These are phyloP conservation scores for Sarcodon aspratus DNA, from an alignment of 768 basidiomycete genomes.

Conservation along the genomic window DNA sequence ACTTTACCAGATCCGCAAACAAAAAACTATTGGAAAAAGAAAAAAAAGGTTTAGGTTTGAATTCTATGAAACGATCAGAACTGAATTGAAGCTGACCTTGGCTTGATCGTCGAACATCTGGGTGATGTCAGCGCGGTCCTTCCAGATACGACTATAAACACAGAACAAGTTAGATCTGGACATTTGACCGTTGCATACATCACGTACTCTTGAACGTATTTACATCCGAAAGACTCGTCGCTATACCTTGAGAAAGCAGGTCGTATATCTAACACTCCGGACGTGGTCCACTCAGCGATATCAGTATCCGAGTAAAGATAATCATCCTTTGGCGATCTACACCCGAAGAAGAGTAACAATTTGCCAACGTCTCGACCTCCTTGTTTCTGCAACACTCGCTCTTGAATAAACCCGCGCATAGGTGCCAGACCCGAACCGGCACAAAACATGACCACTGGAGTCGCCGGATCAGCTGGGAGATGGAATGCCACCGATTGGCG, in stretches of 20 bases:
- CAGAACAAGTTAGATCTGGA: neutral
- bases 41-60: no score
- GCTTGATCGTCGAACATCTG: constrained; percentile 22
- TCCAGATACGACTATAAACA: constrained; percentile 26
- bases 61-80: neutral
- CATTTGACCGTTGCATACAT: neutral
- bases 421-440: constrained; percentile 38
- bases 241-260: constrained; percentile 24
- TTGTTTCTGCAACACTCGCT: constrained; percentile 32
- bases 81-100: constrained; percentile 15
- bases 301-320: constrained; percentile 31
- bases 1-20: constrained; percentile 30
- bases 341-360: constrained; percentile 36
- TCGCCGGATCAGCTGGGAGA: constrained; percentile 25
- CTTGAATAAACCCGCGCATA: constrained; percentile 40
- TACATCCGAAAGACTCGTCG: constrained; percentile 14
- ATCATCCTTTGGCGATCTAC: constrained; percentile 28
- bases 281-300: constrained; percentile 28
- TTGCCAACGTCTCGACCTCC: constrained; percentile 29
- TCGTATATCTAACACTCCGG: constrained; percentile 31
- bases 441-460: constrained; percentile 34
- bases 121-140: constrained; percentile 26
- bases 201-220: constrained; percentile 18
- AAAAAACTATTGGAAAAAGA: constrained; percentile 23
- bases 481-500: constrained; percentile 31